Evolutionary conservation across 140 eudicot species (phyloP), one percentile per base, ranked within the genome.

Genomic region (Erigeron philadelphicus): DNA sequence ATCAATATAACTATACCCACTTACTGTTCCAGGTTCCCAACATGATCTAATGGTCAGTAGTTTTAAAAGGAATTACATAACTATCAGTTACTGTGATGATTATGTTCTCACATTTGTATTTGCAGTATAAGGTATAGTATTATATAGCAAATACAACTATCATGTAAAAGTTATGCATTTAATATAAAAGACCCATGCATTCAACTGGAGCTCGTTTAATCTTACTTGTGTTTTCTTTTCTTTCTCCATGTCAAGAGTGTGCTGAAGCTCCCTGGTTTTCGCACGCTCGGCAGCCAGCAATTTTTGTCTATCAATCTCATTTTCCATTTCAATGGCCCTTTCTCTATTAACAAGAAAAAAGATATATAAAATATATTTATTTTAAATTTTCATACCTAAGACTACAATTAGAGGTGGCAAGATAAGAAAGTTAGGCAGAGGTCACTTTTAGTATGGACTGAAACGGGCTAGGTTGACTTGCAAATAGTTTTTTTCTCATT

Each of bases 221-320:
- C 88, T 80, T 86, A 81, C 98, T 86, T 93, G 98, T 49, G 95
- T 49, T 76, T 85, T 92, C 87, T 81, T 93, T 76, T 93, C 98
- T 81, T 85, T 93, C 84, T 93, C 98, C 84, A 93, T 73, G 16
- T 89, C 95, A 78, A 93, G 93, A 69, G 80, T 83, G 80, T 93
- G 89, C 69, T 84, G 90, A 62, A 93, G 85, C 79, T 89, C 98
- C 76, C 89, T 81, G 9, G 98, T 93, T 81, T 89, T 93, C 52
- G 93, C 88, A 41, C 96, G 90, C 72, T 93, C 98, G 68, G 73
- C 79, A 66, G 85, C 98, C 80, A 93, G 81, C 42, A 83, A 31
- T 61, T 74, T 87, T 86, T 88, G 95, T 76, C 98, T 88, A 85
- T 93, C 90, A 12, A 86, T 82, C 83, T 93, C 98, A 70, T 78